Evolutionary conservation across 352 stramenopile genomes (phyloP).

Genomic region (Vaucheria bursata): DNA sequence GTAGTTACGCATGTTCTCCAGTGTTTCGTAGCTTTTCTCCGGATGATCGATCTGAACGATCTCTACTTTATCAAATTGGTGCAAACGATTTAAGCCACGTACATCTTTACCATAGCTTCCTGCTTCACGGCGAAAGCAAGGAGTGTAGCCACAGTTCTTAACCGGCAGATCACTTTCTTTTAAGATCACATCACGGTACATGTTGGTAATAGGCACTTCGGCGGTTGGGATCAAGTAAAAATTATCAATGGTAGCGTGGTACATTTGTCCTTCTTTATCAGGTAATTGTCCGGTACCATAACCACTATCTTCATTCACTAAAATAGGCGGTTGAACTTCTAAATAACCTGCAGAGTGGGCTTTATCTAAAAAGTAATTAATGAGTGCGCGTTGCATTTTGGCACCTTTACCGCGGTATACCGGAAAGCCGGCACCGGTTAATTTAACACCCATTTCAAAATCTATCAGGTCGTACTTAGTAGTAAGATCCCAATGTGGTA

Average conservation of each 20-base stretch:
- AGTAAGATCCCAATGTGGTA: no score
- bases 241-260: not conserved
- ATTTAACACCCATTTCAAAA: slow-evolving; percentile 3
- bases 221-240: not conserved
- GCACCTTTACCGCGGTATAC: not conserved
- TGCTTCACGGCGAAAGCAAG: not conserved
- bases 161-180: not conserved
- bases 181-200: not conserved
- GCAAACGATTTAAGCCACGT: slow-evolving; percentile 3
- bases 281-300: not conserved
- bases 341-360: not conserved
- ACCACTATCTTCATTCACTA: not conserved
- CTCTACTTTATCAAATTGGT: slow-evolving; percentile 2
- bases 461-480: no score
- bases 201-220: not conserved
- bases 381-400: not conserved
- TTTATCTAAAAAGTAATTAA: slow-evolving; percentile 7
- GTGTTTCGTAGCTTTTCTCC: not conserved
- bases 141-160: not conserved
- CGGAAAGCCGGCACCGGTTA: not conserved
- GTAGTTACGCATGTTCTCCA: not conserved
- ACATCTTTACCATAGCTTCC: not conserved
- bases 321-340: not conserved
- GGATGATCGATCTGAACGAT: not conserved
- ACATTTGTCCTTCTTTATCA: slow-evolving; percentile 6